These are phyloP conservation scores for Trichoderma koningii DNA, from an alignment of 2,329 filamentous ascomycete species.

Conservation along the genomic window DNA sequence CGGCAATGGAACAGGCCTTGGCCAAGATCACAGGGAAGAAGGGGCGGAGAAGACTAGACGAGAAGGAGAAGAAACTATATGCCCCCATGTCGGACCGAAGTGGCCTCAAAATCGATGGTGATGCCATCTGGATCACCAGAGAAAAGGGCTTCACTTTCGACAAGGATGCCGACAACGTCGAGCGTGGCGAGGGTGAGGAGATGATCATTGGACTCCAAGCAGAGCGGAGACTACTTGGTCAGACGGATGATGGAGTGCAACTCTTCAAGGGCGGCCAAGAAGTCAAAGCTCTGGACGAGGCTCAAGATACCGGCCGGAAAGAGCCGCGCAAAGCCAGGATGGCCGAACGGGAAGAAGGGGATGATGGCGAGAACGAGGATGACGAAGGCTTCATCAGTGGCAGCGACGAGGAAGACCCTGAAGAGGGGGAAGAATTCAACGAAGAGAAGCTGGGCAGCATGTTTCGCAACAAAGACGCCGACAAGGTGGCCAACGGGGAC, in stretches of 20 bases:
- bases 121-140: slow-evolving; percentile 85
- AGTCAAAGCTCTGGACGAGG: slow-evolving; percentile 58
- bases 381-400: slow-evolving; percentile 58
- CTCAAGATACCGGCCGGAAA: slow-evolving; percentile 63
- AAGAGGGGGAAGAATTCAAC: slow-evolving; percentile 59
- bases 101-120: slow-evolving; percentile 92
- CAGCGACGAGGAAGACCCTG: slow-evolving; percentile 54
- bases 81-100: slow-evolving; percentile 98
- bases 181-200: slow-evolving; percentile 92
- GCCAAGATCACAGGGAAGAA: slow-evolving; percentile 84
- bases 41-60: slow-evolving; percentile 77
- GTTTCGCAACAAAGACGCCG: slow-evolving; percentile 53
- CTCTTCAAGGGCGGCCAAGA: slow-evolving; percentile 79
- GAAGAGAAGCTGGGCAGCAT: slow-evolving; percentile 63
- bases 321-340: slow-evolving; percentile 60
- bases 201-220: slow-evolving; percentile 88
- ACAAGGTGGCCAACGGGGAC: slow-evolving; percentile 53
- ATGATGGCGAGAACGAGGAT: slow-evolving; percentile 61
- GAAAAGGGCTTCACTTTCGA: slow-evolving; percentile 76
- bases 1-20: slow-evolving; percentile 82
- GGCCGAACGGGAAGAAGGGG: slow-evolving; percentile 60
- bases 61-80: slow-evolving; percentile 95
- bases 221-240: slow-evolving; percentile 77
- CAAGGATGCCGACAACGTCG: slow-evolving; percentile 63
- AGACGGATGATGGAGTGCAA: slow-evolving; percentile 78